Percentiles rank a stretch among this genome's conserved stretches.
Evolutionary conservation across 441 rosid genomes (phyloP).

Genomic region (Biscutella laevigata): DNA sequence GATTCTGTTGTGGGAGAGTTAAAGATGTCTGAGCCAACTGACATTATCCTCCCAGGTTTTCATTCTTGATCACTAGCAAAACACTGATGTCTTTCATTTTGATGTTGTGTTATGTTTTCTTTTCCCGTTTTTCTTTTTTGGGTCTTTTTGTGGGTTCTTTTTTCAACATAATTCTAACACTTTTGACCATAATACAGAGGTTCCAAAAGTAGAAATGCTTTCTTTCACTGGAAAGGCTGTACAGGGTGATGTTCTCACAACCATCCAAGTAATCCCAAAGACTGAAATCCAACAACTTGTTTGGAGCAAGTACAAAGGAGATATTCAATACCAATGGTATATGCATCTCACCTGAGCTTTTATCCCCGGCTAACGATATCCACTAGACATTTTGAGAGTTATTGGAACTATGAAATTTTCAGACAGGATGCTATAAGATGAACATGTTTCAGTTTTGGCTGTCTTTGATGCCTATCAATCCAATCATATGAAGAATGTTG

Average conservation of each 20-base stretch:
- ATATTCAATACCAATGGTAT: constrained; percentile 75
- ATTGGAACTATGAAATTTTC: too few relatives aligned
- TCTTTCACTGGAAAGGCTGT: constrained; percentile 89
- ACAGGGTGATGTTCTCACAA: constrained; percentile 81
- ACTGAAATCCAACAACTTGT: constrained; percentile 63
- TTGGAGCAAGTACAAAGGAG: constrained; percentile 88
- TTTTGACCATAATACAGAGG: constrained; percentile 37
- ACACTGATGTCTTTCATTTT: too few relatives aligned
- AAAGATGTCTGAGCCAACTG: constrained; percentile 69
- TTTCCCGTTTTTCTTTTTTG: too few relatives aligned
- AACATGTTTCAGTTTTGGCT: constrained; percentile 4
- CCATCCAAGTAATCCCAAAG: constrained; percentile 89
- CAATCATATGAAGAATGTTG: background rate
- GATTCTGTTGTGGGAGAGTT: constrained; percentile 82
- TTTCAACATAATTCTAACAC: constrained; percentile 4
- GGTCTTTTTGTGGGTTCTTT: constrained; percentile 1
- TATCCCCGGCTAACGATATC: too few relatives aligned
- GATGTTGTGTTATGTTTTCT: too few relatives aligned
- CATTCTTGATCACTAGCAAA: constrained; percentile 8
- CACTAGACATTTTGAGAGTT: too few relatives aligned
- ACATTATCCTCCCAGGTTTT: constrained; percentile 77
- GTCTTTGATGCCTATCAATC: background rate
- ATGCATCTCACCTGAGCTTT: constrained; percentile 17
- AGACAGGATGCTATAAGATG: background rate
- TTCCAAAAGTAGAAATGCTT: constrained; percentile 71